phyloP scores from a whole-genome alignment of 2,329 filamentous ascomycete genomes.

The Fusarium sp. region DNA sequence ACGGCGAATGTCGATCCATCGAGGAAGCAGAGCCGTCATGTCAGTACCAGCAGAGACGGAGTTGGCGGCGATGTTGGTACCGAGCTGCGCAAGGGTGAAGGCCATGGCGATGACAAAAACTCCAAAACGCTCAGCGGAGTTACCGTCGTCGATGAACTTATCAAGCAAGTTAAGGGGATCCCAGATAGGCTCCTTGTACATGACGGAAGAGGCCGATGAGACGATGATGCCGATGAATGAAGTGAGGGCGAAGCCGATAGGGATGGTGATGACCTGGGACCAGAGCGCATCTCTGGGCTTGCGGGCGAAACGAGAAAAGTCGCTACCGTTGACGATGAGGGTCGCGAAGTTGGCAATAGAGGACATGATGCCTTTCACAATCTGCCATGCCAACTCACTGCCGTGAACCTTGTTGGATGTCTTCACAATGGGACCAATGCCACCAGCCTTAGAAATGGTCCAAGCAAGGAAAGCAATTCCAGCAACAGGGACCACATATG shows the following conservation, averaged over 20 bases:
- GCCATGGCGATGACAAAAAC: conserved; percentile 78
- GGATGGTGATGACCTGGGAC: conserved; percentile 82
- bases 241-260: conserved; percentile 77
- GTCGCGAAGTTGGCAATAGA: conserved; percentile 92
- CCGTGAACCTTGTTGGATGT: conserved; percentile 73
- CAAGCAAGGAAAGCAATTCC: conserved; percentile 89
- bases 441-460: conserved; percentile 83
- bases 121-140: conserved; percentile 75
- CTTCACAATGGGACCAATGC: conserved; percentile 83
- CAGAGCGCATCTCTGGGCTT: conserved; percentile 82
- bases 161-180: conserved; percentile 76
- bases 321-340: conserved; percentile 83
- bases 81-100: conserved; percentile 83
- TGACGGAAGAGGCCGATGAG: conserved; percentile 76
- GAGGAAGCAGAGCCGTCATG: conserved; percentile 81
- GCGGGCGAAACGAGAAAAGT: conserved; percentile 85
- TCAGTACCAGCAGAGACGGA: conserved; percentile 86
- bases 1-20: conserved; percentile 85
- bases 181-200: conserved; percentile 77
- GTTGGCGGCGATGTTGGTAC: conserved; percentile 90
- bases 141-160: conserved; percentile 75
- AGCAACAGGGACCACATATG: conserved; percentile 84
- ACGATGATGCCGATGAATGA: conserved; percentile 87
- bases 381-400: conserved; percentile 79
- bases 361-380: conserved; percentile 88